Conservation (phyloP, 2,329 filamentous ascomycete genomes). For the Ophiocordyceps sinensis region DNA sequence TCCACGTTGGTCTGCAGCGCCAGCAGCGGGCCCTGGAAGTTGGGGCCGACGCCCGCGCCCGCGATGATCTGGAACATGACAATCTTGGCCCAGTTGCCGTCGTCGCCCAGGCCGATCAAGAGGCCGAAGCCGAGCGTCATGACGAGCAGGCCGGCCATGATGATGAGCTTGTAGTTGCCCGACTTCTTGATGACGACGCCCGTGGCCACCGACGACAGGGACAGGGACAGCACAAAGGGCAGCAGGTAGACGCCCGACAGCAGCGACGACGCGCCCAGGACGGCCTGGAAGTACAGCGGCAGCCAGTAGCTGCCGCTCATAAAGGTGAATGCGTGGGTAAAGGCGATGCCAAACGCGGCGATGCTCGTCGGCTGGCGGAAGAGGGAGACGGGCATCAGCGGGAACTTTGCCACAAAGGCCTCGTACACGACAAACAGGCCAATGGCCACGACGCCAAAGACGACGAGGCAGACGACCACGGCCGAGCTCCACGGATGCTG, state of each 20-base stretch:
- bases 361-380: slow-evolving; percentile 54
- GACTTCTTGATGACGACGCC: slow-evolving; percentile 48
- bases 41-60: slow-evolving; percentile 50
- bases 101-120: slow-evolving; percentile 45
- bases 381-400: slow-evolving; percentile 60
- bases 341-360: slow-evolving; percentile 49
- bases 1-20: slow-evolving; percentile 50
- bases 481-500: slow-evolving; percentile 60
- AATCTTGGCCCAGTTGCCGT: slow-evolving; percentile 38
- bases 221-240: slow-evolving; percentile 53
- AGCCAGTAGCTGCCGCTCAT: slow-evolving; percentile 69
- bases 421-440: slow-evolving; percentile 59
- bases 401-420: slow-evolving; percentile 57
- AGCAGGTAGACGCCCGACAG: slow-evolving; percentile 62
- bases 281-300: slow-evolving; percentile 72
- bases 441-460: slow-evolving; percentile 54
- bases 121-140: slow-evolving; percentile 52
- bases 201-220: slow-evolving; percentile 42
- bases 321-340: slow-evolving; percentile 64
- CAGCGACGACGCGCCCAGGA: slow-evolving; percentile 53
- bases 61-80: slow-evolving; percentile 48
- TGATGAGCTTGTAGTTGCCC: slow-evolving; percentile 48
- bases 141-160: slow-evolving; percentile 42
- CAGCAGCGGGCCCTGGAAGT: slow-evolving; percentile 56
- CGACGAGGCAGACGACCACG: slow-evolving; percentile 60